Evolutionary conservation across 257 asterid genomes (phyloP).

Genomic region (Rubia yunnanensis): DNA sequence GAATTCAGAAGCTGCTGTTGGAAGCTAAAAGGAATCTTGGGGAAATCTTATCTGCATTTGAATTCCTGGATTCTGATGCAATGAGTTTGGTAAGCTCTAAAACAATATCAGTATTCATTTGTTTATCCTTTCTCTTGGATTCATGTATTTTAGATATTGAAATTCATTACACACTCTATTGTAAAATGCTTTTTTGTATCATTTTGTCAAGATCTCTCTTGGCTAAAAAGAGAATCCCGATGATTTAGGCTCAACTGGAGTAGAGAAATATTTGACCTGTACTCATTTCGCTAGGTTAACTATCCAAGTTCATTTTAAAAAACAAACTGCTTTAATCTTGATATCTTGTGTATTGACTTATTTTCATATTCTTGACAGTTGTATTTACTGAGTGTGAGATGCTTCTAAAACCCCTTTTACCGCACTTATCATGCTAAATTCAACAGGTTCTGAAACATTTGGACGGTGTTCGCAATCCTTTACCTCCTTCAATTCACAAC

Average conservation of each 20-base stretch:
- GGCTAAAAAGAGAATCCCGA: background rate
- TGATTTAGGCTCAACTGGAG: background rate
- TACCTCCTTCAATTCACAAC: constrained; percentile 71
- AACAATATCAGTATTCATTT: constrained; percentile 1
- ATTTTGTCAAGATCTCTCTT: background rate
- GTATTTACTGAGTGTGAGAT: background rate
- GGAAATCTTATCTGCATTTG: constrained; percentile 96
- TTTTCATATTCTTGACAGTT: background rate
- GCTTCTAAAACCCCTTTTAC: constrained; percentile 11
- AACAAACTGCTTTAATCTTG: background rate
- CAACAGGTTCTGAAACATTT: constrained; percentile 79
- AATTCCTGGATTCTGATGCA: constrained; percentile 72
- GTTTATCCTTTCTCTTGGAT: constrained; percentile 5
- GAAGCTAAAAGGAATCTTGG: constrained; percentile 93
- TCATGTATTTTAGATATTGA: background rate
- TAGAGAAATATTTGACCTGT: background rate
- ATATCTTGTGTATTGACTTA: background rate
- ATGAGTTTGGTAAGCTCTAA: constrained; percentile 71
- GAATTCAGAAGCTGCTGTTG: constrained; percentile 51
- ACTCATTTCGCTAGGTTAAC: background rate
- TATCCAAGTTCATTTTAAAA: too few species aligned
- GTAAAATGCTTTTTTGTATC: background rate
- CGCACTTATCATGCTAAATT: constrained; percentile 16
- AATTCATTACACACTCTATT: background rate
- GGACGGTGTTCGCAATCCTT: constrained; percentile 93